phyloP scores from a whole-genome alignment of 805 yeast genomes.

The Wickerhamiella occidentalis region DNA sequence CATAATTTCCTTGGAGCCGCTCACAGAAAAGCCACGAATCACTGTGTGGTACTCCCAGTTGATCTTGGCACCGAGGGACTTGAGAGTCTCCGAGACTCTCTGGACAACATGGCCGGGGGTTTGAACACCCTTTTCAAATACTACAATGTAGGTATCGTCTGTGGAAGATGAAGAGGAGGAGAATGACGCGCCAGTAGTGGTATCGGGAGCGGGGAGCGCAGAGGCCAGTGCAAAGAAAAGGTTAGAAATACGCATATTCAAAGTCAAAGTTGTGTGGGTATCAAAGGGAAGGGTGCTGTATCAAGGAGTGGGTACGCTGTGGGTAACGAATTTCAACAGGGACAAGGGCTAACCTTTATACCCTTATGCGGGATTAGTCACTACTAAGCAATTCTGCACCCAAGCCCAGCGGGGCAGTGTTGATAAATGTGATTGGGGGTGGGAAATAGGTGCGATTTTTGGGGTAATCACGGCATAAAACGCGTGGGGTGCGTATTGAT shows the following conservation, averaged over 20 bases:
- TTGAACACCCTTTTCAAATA: constrained; percentile 24
- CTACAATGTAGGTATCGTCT: constrained; percentile 21
- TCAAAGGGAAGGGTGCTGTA: background rate
- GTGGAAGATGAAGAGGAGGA: background rate
- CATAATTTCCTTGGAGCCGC: constrained; percentile 28
- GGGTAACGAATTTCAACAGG: background rate
- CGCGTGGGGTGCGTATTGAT: background rate
- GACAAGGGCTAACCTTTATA: background rate
- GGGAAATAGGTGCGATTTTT: too few relatives aligned
- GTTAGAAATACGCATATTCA: background rate
- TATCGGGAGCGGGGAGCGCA: background rate
- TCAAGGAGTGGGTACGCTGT: background rate
- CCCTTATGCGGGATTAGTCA: background rate
- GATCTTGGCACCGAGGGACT: constrained; percentile 34
- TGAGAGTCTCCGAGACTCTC: constrained; percentile 28
- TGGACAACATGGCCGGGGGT: constrained; percentile 28
- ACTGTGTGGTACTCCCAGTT: constrained; percentile 37
- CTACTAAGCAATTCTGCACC: background rate
- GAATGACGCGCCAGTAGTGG: background rate
- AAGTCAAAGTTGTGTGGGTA: background rate
- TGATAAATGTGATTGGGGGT: too few relatives aligned
- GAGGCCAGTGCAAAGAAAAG: constrained; percentile 1
- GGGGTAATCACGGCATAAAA: background rate
- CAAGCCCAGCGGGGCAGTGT: background rate
- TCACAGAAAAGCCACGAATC: constrained; percentile 38